Base-by-base conservation (phyloP, 2,329 filamentous ascomycete genomes). In the Apiospora kogelbergensis region DNA sequence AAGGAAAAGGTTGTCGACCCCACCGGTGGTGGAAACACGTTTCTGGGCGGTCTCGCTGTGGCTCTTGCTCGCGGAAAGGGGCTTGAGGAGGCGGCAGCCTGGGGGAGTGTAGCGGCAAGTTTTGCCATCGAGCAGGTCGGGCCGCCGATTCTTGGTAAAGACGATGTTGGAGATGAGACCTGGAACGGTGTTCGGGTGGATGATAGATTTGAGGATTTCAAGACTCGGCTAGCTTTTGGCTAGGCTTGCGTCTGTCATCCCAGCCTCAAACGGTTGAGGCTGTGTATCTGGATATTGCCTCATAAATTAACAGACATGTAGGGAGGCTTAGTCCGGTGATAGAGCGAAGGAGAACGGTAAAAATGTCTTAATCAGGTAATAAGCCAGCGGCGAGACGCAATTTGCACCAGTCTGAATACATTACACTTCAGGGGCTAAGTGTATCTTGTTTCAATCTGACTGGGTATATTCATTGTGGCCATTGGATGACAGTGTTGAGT, bases 101-200 rank as follows among this genome's bases (percentile, higher is more conserved):
- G 91, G 89, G 96, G 91, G 5, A 91, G 89, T 63, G 86, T 98
- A 6, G 91, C 94, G 2, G 95, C 96, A 9, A 95, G 94, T 76
- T 96, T 97, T 79, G 93, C 93, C 20, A 97, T 99, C 75, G 95
- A 99, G 81, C 96, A 99, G 79, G 90, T 97, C 67, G 95, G 96
- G 0, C 88, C 97, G 78, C 95, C 95, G 0, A 78, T 78, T 0
- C 76, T 94, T 15, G 81, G 78, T 1, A 67, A 71, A 60, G 75
- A 76, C 64, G 80, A 84, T 66, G 80, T 78, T 10, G 85, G 83
- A 6, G 73, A 75, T 26, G 89, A 91, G 79, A 85, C 82, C 22
- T 92, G 90, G 89, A 92, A 91, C 75, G 87, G 85, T 1, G 82
- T 84, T 6, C 76, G 76, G 30, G 86, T 90, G 5, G 78, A 84